Evolutionary conservation across 2,329 filamentous ascomycete genomes (phyloP), one percentile per base, ranked within the genome.

Genomic region (Plenodomus tracheiphilus): DNA sequence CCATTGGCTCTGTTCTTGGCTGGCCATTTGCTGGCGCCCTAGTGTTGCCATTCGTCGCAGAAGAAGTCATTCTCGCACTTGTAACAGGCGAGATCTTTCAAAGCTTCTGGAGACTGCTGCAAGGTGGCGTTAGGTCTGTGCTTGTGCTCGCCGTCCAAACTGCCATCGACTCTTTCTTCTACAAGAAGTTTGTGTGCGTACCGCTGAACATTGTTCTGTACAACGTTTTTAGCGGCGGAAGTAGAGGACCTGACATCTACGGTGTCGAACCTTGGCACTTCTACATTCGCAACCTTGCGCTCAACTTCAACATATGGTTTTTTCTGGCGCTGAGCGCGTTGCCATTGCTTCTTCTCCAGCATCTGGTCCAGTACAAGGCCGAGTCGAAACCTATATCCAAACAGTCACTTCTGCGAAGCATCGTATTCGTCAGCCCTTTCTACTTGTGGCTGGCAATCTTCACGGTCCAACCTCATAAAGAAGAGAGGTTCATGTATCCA

Each of bases 401-500:
- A 50, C 81, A 88, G 56, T 88, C 85, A 1, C 81, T 88, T 1
- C 74, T 96, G 46, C 86, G 91, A 30, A 89, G 87, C 9, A 64
- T 95, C 40, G 83, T 93, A 17, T 90, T 96, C 58, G 78, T 93
- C 45, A 76, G 84, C 0, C 94, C 94, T 0, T 96, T 97, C 73
- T 99, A 97, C 70, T 81, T 97, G 67, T 99, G 94, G 94, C 81
- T 99, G 21, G 83, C 75, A 3, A 94, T 97, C 54, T 97, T 99
- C 75, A 93, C 89, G 0, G 70, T 88, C 8, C 94, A 99, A 69
- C 90, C 94, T 15, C 94, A 99, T 75, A 99, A 99, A 67, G 94
- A 99, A 71, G 94, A 99, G 74, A 82, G 94, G 6, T 99, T 99
- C 77, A 97, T 99, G 92, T 99, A 96, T 65, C 94, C 94, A 0